Conservation (phyloP, 176 grass and related monocot species). For the Oryza meyeriana region DNA sequence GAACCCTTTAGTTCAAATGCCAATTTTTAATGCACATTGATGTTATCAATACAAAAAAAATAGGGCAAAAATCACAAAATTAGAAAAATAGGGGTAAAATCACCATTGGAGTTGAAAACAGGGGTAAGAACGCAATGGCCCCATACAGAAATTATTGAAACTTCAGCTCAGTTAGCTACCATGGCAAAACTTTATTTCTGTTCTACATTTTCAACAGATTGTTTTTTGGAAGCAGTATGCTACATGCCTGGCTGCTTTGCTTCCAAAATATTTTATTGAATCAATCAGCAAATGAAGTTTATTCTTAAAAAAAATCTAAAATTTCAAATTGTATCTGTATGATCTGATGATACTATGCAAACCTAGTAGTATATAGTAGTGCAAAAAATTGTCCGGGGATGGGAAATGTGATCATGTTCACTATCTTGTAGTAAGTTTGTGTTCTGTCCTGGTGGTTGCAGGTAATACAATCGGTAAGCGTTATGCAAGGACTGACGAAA, state of each 20-base stretch:
- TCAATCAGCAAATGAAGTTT: neutral
- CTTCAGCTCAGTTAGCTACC: neutral
- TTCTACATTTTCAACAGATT: neutral
- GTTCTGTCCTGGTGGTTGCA: constrained; percentile 17
- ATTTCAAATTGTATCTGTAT: neutral
- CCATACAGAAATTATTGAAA: neutral
- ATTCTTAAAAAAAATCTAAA: neutral
- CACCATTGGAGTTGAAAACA: too few relatives aligned
- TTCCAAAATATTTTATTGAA: neutral
- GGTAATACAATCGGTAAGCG: constrained; percentile 80
- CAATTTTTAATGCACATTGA: constrained; percentile 2
- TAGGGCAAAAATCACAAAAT: too few relatives aligned
- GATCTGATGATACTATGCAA: neutral
- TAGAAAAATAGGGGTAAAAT: too few relatives aligned
- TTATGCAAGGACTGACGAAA: constrained; percentile 72
- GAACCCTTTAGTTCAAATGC: neutral
- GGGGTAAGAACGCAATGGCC: too few relatives aligned
- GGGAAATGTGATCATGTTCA: neutral
- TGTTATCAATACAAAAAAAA: neutral
- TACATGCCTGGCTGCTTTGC: neutral
- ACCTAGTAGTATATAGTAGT: neutral
- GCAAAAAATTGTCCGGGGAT: neutral
- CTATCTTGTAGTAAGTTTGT: neutral
- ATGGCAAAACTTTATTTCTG: neutral
- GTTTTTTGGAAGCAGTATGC: neutral